Evolutionary conservation across 495 filamentous ascomycete genomes (phyloP).

Genomic region (Penicillium bovifimosum): DNA sequence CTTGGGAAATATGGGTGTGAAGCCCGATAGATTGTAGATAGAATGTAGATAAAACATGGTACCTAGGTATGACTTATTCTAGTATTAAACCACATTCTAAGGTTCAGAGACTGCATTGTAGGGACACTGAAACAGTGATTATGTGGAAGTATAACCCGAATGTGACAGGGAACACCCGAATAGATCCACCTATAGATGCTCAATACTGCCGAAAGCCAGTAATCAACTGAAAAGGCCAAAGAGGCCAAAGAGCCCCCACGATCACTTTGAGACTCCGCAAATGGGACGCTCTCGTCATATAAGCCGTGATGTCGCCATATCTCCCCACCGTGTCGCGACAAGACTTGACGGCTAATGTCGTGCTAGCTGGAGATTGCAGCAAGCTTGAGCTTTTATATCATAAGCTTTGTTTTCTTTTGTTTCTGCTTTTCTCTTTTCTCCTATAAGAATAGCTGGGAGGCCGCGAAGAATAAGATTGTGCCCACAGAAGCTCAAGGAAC

Average conservation of each 20-base stretch:
- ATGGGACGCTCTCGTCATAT: constrained; percentile 1
- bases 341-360: no score
- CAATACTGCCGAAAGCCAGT: no score
- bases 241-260: neutral
- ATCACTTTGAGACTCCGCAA: neutral
- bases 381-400: no score
- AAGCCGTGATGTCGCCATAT: constrained; percentile 23
- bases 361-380: no score
- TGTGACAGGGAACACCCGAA: no score
- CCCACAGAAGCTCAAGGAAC: neutral
- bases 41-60: neutral
- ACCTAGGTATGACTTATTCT: no score
- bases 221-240: neutral
- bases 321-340: constrained; percentile 19
- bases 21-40: neutral
- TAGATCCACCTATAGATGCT: no score
- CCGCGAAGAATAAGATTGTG: neutral
- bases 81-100: no score
- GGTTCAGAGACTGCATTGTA: no score
- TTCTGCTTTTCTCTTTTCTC: no score
- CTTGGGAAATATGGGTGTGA: constrained; percentile 33
- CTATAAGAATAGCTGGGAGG: neutral
- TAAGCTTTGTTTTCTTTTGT: neutral
- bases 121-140: no score
- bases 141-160: no score